These are phyloP conservation scores for Schizochytrium sp. DNA, from an alignment of 108 stramenopile species.

Conservation along the genomic window DNA sequence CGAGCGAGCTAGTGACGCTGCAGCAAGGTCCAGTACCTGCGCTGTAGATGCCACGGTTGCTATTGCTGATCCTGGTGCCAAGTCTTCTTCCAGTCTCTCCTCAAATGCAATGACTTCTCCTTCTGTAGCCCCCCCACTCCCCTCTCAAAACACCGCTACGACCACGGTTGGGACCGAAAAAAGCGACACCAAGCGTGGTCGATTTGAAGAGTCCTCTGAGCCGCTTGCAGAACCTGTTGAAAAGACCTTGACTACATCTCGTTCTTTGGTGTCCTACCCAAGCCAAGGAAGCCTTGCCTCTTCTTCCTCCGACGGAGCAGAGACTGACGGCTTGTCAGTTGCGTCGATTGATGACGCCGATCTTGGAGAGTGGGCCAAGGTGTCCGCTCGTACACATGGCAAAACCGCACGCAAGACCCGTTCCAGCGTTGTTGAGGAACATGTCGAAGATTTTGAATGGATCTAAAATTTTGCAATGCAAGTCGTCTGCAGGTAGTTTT, in stretches of 20 bases:
- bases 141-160: background rate
- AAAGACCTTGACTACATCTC: no score
- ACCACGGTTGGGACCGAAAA: background rate
- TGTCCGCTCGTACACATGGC: background rate
- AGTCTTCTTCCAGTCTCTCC: background rate
- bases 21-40: background rate
- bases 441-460: slow-evolving; percentile 31
- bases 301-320: background rate
- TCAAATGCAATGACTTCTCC: background rate
- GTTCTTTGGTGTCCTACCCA: background rate
- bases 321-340: slow-evolving; percentile 29
- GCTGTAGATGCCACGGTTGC: background rate
- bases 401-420: background rate
- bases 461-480: background rate
- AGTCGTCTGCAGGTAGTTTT: no score
- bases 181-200: background rate
- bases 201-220: background rate
- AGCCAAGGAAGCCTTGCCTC: background rate
- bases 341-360: slow-evolving; percentile 27
- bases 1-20: background rate
- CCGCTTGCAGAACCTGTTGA: no score
- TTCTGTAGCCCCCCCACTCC: background rate
- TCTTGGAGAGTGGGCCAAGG: slow-evolving; percentile 20
- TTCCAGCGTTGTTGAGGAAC: background rate
- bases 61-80: background rate